Conservation (phyloP, 1,284 basidiomycete species). For the Rugosomyces carneus region DNA sequence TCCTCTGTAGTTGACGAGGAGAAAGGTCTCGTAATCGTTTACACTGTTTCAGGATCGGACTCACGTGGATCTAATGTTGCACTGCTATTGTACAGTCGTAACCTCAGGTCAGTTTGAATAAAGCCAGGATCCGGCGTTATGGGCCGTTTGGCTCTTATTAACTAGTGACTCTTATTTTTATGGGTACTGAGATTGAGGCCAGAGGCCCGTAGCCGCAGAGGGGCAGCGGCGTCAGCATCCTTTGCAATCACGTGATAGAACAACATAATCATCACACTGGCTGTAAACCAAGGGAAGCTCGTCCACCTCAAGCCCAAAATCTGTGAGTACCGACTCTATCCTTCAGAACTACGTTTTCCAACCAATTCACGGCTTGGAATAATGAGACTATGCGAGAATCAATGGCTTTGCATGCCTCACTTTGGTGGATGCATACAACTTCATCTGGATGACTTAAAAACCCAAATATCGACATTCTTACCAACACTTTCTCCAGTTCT, state of each 20-base stretch:
- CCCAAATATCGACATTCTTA: neutral
- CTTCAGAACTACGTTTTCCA: conserved; percentile 7
- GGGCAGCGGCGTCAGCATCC: too few relatives aligned
- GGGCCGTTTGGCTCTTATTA: too few relatives aligned
- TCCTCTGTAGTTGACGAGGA: conserved; percentile 9
- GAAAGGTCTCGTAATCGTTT: conserved; percentile 4
- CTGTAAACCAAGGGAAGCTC: conserved; percentile 12
- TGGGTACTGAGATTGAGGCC: too few relatives aligned
- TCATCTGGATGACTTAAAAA: conserved; percentile 15
- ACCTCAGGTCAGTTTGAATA: neutral
- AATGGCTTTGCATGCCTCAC: conserved; percentile 5
- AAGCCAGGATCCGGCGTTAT: too few relatives aligned
- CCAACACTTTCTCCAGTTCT: conserved; percentile 31
- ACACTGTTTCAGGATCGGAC: neutral
- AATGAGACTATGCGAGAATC: neutral
- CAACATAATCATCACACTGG: too few relatives aligned
- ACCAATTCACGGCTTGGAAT: neutral
- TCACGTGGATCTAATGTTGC: conserved; percentile 8
- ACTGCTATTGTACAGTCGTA: neutral
- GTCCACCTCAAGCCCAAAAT: conserved; percentile 30
- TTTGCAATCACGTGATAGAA: too few relatives aligned
- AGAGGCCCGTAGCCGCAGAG: too few relatives aligned
- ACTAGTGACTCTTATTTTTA: too few relatives aligned
- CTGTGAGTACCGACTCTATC: conserved; percentile 27
- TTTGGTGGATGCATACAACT: conserved; percentile 28